Conservation (phyloP, 1,284 basidiomycete genomes). For the Thecaphora thlaspeos region DNA sequence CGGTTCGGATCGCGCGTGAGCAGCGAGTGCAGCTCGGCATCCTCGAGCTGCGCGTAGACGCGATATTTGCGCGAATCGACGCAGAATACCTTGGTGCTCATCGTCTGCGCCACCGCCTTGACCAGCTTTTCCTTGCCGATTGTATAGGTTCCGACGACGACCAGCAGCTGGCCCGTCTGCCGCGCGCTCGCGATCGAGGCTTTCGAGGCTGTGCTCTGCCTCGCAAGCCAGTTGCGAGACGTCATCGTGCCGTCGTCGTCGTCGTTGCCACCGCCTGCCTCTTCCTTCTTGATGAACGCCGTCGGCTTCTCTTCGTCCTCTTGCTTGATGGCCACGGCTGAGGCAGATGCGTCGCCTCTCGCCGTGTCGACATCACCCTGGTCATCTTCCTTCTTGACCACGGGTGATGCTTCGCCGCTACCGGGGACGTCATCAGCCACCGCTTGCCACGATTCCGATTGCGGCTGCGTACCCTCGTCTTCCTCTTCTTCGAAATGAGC, state of each 20-base stretch:
- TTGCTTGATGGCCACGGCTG: conserved; percentile 5
- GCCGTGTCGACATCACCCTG: conserved; percentile 19
- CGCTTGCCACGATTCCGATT: too few species aligned
- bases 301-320: conserved; percentile 20
- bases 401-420: conserved; percentile 2
- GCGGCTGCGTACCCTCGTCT: too few species aligned
- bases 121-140: conserved; percentile 97
- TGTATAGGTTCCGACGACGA: conserved; percentile 91
- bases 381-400: conserved; percentile 53
- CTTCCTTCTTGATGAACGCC: conserved; percentile 14
- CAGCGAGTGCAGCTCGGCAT: conserved; percentile 72
- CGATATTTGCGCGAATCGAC: conserved; percentile 63
- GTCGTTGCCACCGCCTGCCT: conserved; percentile 2
- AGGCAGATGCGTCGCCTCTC: conserved; percentile 20
- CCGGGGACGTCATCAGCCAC: too few species aligned
- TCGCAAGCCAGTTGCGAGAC: conserved; percentile 23
- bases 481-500: conserved; percentile 1
- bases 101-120: conserved; percentile 81
- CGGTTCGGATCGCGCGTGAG: conserved; percentile 73
- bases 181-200: not conserved
- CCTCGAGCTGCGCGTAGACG: conserved; percentile 45
- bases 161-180: conserved; percentile 61
- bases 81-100: conserved; percentile 85
- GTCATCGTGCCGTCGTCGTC: conserved; percentile 4
- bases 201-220: conserved; percentile 11